phyloP scores from a whole-genome alignment of 495 filamentous ascomycete species.

The Neurospora intermedia region DNA sequence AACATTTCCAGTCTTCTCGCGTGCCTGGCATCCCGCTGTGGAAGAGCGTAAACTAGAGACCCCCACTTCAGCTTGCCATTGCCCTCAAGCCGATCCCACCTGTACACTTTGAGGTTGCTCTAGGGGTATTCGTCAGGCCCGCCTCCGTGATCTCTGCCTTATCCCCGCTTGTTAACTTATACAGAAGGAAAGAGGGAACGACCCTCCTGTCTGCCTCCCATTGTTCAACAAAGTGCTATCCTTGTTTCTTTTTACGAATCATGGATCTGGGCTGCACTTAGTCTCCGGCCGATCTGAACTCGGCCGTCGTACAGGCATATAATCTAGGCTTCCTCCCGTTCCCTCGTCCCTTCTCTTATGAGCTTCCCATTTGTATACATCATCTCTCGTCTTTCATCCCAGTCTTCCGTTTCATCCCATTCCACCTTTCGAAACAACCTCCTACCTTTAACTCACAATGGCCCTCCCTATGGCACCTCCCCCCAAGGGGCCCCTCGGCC shows the following conservation, averaged over 20 bases:
- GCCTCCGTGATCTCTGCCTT: background rate
- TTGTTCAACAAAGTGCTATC: background rate
- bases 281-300: background rate
- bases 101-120: background rate
- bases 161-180: background rate
- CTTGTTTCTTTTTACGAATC: background rate
- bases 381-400: background rate
- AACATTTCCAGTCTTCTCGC: background rate
- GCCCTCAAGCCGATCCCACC: background rate
- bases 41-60: background rate
- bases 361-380: background rate
- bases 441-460: conserved; percentile 1
- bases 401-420: background rate
- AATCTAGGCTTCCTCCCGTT: background rate
- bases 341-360: background rate
- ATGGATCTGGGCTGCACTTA: background rate
- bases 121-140: background rate
- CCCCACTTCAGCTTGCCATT: background rate
- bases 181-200: no score
- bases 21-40: background rate
- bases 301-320: background rate
- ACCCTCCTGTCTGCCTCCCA: background rate
- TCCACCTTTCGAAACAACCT: background rate
- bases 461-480: conserved; percentile 19
- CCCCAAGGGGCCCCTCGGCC: conserved; percentile 40